Conservation (phyloP, 78 protist genomes). For the Trichosphaerium sp. region DNA sequence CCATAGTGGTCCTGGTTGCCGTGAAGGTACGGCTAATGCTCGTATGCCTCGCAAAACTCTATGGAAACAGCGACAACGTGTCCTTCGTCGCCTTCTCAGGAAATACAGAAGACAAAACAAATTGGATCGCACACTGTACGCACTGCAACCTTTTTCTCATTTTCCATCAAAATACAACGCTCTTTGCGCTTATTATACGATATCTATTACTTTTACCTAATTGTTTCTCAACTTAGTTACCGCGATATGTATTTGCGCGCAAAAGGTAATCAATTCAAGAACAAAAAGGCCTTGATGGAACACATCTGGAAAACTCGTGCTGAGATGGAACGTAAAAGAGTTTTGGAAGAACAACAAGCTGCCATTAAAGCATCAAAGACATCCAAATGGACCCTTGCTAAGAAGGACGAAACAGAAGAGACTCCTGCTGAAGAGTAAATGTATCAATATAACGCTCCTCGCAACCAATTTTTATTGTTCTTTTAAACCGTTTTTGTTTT, state of each 20-base stretch:
- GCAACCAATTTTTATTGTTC: no score
- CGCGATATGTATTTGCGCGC: constrained; percentile 88
- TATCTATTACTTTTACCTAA: background rate
- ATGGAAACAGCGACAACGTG: constrained; percentile 97
- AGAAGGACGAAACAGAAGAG: no score
- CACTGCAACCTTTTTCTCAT: background rate
- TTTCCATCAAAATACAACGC: no score
- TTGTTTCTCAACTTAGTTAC: constrained; percentile 49
- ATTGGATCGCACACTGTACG: constrained; percentile 81
- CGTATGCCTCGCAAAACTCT: constrained; percentile 89
- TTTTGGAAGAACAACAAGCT: constrained; percentile 82
- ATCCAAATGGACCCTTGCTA: no score
- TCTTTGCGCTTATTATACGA: no score
- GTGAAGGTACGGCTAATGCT: constrained; percentile 96
- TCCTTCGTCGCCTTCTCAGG: constrained; percentile 91
- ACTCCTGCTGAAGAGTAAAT: no score
- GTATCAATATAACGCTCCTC: no score
- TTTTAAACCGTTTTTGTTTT: no score
- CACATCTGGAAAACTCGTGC: constrained; percentile 87
- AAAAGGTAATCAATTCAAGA: constrained; percentile 99
- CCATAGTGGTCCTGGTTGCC: constrained; percentile 92
- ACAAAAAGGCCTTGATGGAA: constrained; percentile 96
- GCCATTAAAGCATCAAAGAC: no score
- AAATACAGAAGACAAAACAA: constrained; percentile 94
- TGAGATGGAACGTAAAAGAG: constrained; percentile 68